phyloP scores from a whole-genome alignment of 1,139 yeast species.

The Diutina siamensis region DNA sequence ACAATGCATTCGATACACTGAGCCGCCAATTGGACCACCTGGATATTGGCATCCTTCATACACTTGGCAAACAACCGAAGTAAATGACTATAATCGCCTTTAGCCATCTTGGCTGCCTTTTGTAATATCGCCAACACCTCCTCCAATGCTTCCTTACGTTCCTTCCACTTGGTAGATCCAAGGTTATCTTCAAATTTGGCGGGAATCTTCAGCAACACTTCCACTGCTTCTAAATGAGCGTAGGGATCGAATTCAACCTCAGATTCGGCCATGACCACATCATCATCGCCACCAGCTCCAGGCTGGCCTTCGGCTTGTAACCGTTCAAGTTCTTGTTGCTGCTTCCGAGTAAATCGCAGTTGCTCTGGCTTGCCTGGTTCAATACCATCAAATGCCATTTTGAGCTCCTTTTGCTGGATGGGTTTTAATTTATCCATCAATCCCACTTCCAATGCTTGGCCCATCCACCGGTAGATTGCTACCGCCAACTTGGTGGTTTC shows the following conservation, averaged over 20 bases:
- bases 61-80: conserved; percentile 55
- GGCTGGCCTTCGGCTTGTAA: conserved; percentile 7
- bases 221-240: conserved; percentile 35
- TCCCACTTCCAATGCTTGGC: conserved; percentile 46
- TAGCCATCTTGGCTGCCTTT: conserved; percentile 31
- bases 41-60: conserved; percentile 82
- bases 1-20: conserved; percentile 54
- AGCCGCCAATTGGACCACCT: conserved; percentile 76
- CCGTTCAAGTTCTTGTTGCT: conserved; percentile 19
- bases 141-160: conserved; percentile 76
- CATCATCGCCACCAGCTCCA: conserved; percentile 14
- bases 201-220: conserved; percentile 58
- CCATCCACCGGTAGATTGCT: conserved; percentile 69
- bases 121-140: conserved; percentile 44
- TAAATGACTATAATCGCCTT: conserved; percentile 51
- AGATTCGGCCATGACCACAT: conserved; percentile 32
- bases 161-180: conserved; percentile 75
- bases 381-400: conserved; percentile 50
- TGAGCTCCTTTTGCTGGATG: conserved; percentile 80
- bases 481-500: conserved; percentile 65
- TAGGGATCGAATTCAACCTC: conserved; percentile 13
- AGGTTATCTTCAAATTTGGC: conserved; percentile 43
- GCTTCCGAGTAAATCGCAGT: conserved; percentile 43
- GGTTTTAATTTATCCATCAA: conserved; percentile 73
- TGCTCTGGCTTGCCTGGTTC: conserved; percentile 37